Evolutionary conservation across 1,284 basidiomycete species (phyloP), one percentile per base, ranked within the genome.

Genomic region (Austroboletus niveus): DNA sequence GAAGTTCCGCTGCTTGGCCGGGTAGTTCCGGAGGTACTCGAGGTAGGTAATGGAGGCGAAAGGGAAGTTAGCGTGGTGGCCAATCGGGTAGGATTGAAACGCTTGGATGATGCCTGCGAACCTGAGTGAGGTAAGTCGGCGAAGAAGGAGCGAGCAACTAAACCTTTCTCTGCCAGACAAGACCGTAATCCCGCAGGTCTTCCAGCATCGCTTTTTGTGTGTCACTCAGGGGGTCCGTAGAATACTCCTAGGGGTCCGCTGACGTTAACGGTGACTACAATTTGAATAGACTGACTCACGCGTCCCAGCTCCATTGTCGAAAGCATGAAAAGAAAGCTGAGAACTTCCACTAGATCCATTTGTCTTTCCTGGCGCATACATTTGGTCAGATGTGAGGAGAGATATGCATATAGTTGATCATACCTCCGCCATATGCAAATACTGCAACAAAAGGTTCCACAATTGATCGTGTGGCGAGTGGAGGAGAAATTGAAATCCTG

Each of bases 401-500:
- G n/a, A 47, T 42, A 27, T 43, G 8, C 47, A 47, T 35, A 32
- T 51, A 47, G 46, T 47, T 27, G 35, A 22, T 43, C 75, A 57
- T 64, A 92, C 91, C 74, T 91, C 87, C 22, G 86, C 83, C 75
- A 91, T 82, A 57, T 84, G 79, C 46, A 95, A 72, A 69, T 98
- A 99, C 61, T 94, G 92, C 40, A 98, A 78, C 49, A 99, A 74
- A 39, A 99, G 76, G 66, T 94, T 91, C 97, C 97, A 99, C n/a
- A 99, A 74, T 68, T 99, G 97, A 17, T 89, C 91, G 65, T 98
- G 93, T n/a, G 97, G 89, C 41, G 96, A 89, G 67, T 98, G 90
- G 22, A 99, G 80, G 48, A 99, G 79, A 68, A 99, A 99, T 65
- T 98, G 96, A 69, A 99, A 99, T 10, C 97, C 97, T 40, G 86